Base-by-base conservation (phyloP, 1,284 basidiomycete genomes). In the Puccinia novopanici region DNA sequence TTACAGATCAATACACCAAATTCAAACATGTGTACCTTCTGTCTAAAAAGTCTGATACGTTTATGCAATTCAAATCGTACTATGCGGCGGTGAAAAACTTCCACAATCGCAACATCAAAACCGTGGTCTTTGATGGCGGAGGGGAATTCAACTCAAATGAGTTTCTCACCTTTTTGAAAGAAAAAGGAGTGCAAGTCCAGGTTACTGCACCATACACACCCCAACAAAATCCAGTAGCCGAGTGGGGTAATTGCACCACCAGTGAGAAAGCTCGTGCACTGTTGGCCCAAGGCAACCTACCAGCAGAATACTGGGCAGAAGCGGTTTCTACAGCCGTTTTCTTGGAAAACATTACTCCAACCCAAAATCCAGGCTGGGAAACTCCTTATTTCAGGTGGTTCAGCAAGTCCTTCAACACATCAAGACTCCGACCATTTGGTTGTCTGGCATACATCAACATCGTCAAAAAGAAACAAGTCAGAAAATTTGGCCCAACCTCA, bases 291-390 rank as follows among this genome's bases (percentile, higher is more conserved):
- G 71, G 52, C n/a, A 30, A 59, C 57, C 71, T 73, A 17, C 71
- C 71, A 4, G 37, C 17, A 34, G 19, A 12, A 19, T 19, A 42
- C 15, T 87, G 86, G 87, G 84, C 83, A 0, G 84, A 87, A 75
- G 86, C 85, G 0, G 80, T 84, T 30, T 52, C 74, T 0, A 84
- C 86, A 71, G 83, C 81, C 15, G 80, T 84, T 15, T 88, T 85
- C 84, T 45, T 88, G 2, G 82, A 83, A 52, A 87, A 88, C 79
- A 83, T 84, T 0, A 83, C 85, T 2, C 82, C 84, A 13, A 42
- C 54, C 3, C 17, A 61, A 5, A 34, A 48, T 6, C 19, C 22
- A 3, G 3, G 6, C 10, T 65, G 61, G 61, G 37, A 74, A 17
- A 50, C 45, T 24, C 67, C 67, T 22, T 17, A 37, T 10, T 5